phyloP scores from a whole-genome alignment of 805 yeast species.

The Metschnikowia koreensis region DNA sequence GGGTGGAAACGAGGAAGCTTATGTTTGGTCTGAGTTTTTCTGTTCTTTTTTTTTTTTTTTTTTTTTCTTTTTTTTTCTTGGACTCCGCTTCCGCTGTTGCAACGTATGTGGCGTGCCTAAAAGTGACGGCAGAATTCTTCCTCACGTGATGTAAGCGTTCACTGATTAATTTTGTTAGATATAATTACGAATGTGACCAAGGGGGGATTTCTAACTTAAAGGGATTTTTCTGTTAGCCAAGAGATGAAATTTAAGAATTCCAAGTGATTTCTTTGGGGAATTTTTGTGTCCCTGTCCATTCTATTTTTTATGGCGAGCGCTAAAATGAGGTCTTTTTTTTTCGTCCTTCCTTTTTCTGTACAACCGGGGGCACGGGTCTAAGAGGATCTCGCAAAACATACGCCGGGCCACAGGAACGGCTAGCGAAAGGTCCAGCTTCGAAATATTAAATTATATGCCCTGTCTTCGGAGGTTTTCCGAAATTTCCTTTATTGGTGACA shows the following conservation, averaged over 20 bases:
- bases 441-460: not conserved
- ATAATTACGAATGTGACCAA: too few species aligned
- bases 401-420: not conserved
- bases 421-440: not conserved
- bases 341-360: not conserved
- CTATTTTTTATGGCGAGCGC: not conserved
- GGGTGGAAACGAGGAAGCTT: not conserved
- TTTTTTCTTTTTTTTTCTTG: not conserved
- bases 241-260: not conserved
- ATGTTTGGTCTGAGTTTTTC: not conserved
- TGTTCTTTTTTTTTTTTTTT: not conserved
- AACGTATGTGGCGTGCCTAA: not conserved
- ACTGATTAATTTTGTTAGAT: too few species aligned
- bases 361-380: not conserved
- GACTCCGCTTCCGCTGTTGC: not conserved
- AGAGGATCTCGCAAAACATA: not conserved
- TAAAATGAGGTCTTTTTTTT: not conserved
- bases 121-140: too few species aligned
- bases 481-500: not conserved
- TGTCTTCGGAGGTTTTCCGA: not conserved
- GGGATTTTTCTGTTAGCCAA: not conserved
- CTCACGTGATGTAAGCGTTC: too few species aligned
- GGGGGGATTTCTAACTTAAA: too few species aligned
- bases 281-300: not conserved
- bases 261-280: too few species aligned